Evolutionary conservation across 2,329 filamentous ascomycete genomes (phyloP), one percentile per base, ranked within the genome.

Genomic region (Penicillium sclerotiorum): DNA sequence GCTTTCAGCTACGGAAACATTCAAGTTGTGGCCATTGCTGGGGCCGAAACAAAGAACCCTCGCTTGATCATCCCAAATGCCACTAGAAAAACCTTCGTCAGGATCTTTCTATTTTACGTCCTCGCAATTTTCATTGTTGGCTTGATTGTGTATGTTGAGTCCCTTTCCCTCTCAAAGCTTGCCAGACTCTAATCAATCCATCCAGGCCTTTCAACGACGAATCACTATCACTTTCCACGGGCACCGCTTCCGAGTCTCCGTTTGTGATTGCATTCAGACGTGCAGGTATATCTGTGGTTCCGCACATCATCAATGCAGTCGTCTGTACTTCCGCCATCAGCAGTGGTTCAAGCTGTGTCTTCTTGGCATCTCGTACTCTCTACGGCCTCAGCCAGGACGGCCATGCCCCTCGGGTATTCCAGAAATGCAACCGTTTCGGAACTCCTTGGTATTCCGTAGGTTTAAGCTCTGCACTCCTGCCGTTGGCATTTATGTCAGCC

Each of bases 51-150:
- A 17, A 45, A 45, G 35, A 45, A 41, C 6, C 52, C 52, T 18
- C 36, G 52, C 8, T 36, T 37, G 28, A 44, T 42, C 17, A 54
- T 54, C 22, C 52, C 52, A 27, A 40, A 48, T 28, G 52, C 52
- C 4, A 27, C 52, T n/a, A 41, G 37, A 20, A 38, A 44, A 9
- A 49, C 42, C 22, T 52, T 55, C 39, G 27, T 52, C 7, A 46
- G 49, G 2, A 37, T 55, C 11, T 39, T 52, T 8, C 60, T 49
- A 44, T 21, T 64, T 53, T 49, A 60, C 60, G 27, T 50, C 55
- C 20, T 47, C 36, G 22, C 18, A n/a, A 47, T 47, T 15, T 47
- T 47, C 20, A 41, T 47, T 25, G 37, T 47, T 25, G 45, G 45
- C 7, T 32, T 47, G 7, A 25, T 47, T 23, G 45, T 47, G 22